A percentile compares a stretch with the other conserved stretches of the same genome.
Evolutionary conservation across 129 eudicot species (phyloP).

Genomic region (Flaveria linearis): DNA sequence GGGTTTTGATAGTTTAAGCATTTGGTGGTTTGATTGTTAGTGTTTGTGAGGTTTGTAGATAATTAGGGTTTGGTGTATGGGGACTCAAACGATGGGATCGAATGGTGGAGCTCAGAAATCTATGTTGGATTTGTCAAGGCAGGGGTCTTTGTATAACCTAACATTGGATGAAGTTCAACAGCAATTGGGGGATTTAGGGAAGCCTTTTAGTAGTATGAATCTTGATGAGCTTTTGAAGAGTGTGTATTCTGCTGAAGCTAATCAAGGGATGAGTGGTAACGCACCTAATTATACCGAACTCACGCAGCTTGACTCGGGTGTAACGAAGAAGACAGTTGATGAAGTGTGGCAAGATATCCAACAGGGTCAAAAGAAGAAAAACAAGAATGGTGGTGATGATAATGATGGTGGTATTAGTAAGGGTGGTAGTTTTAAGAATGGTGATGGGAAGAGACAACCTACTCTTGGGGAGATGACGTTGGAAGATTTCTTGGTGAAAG

Average conservation of each 20-base stretch:
- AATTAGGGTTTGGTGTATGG: slow-evolving; percentile 29
- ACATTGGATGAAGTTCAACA: slow-evolving; percentile 78
- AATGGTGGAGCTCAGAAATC: slow-evolving; percentile 54
- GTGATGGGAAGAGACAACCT: slow-evolving; percentile 42
- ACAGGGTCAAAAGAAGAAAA: slow-evolving; percentile 46
- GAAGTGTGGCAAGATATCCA: slow-evolving; percentile 87
- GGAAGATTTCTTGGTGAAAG: slow-evolving; percentile 84
- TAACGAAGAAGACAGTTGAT: slow-evolving; percentile 83
- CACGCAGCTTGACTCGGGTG: slow-evolving; percentile 46
- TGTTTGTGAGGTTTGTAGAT: slow-evolving; percentile 9
- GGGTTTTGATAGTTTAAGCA: background rate
- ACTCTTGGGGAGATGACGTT: slow-evolving; percentile 94
- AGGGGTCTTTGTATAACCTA: slow-evolving; percentile 68
- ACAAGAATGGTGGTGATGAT: background rate
- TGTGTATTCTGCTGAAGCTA: slow-evolving; percentile 56
- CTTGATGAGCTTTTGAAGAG: slow-evolving; percentile 80
- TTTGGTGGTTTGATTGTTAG: background rate
- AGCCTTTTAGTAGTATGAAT: slow-evolving; percentile 80
- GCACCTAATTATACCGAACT: slow-evolving; percentile 30
- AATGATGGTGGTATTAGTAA: slow-evolving; percentile 23
- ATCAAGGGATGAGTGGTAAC: slow-evolving; percentile 34
- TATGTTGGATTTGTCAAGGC: slow-evolving; percentile 41
- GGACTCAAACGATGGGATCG: slow-evolving; percentile 66
- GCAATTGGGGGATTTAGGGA: slow-evolving; percentile 82
- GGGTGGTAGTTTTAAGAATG: slow-evolving; percentile 31